phyloP scores from a whole-genome alignment of 306 rosid species.

The Carpinus fangiana region DNA sequence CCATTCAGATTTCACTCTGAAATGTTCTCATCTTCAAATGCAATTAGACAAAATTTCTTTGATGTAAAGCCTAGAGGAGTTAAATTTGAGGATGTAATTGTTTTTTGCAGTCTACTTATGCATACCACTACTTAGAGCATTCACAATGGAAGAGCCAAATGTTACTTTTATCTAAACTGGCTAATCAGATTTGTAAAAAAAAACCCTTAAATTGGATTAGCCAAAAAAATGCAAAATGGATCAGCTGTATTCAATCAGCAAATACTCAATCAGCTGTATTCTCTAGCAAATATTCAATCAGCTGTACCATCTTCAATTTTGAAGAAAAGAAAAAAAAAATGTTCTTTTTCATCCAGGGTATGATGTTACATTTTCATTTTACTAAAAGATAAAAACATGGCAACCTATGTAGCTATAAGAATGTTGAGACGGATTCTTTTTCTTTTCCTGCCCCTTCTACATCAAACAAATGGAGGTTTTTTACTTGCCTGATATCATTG shows the following conservation, averaged over 20 bases:
- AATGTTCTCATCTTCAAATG: not conserved
- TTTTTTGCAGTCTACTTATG: not conserved
- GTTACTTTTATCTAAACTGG: too few relatives aligned
- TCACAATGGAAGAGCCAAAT: too few relatives aligned
- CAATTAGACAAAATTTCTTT: not conserved
- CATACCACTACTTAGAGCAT: not conserved
- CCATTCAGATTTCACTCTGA: not conserved
- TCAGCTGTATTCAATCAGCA: too few relatives aligned
- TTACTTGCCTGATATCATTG: not conserved
- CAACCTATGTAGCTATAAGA: not conserved
- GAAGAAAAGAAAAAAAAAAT: not conserved
- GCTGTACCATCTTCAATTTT: not conserved
- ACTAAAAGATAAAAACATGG: not conserved
- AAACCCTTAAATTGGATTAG: too few relatives aligned
- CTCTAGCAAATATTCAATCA: not conserved
- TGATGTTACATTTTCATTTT: not conserved
- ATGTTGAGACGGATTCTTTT: not conserved
- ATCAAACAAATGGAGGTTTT: not conserved
- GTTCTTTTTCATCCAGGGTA: not conserved
- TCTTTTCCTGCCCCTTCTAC: not conserved
- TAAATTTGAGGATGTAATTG: not conserved
- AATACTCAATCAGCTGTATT: too few relatives aligned
- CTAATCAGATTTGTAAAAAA: too few relatives aligned
- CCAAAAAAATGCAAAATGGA: too few relatives aligned
- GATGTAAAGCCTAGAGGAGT: not conserved